Evolutionary conservation across 805 yeast species (phyloP), one percentile per base, ranked within the genome.

Genomic region (Pichia occidentalis): DNA sequence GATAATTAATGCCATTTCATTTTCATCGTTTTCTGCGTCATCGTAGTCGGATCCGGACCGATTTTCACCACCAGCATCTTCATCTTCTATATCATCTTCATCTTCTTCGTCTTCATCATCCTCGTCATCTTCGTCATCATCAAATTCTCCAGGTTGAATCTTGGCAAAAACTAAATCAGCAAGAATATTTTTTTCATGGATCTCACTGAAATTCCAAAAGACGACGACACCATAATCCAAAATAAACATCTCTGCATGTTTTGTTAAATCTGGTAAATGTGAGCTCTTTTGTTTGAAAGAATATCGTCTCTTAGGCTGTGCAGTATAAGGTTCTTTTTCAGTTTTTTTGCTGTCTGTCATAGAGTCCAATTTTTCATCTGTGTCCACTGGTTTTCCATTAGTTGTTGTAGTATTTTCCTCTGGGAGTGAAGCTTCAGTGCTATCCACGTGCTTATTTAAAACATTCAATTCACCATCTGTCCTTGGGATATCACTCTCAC

Each of bases 141-240:
- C 68, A 52, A 72, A 72, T 26, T 75, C 65, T 10, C 54, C 61
- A 4, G 60, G 57, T 17, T 55, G 56, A 12, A 61, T 46, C 43
- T 54, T 60, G 5, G 85, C 85, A 61, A 82, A 77, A n/a, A 80
- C 82, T 46, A 92, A 67, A 54, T 92, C 98, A 1, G 97, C 97
- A 39, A 92, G 68, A 14, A 92, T 77, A 51, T 90, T 92, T 63
- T 87, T 87, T 53, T 92, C 98, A 54, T 92, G 96, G 7, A 75
- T 68, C 54, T 87, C 96, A 3, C 90, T 77, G 50, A 92, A 87
- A 54, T 92, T 92, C 98, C 98, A 92, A 53, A 92, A 88, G 16
- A 92, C 97, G n/a, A 92, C 86, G 11, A 90, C 95, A 16, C 98
- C 98, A 56, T 92, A 92, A 37, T 77, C 79, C 56, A 90, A 77